These are phyloP conservation scores for Alternaria atra DNA, from an alignment of 2,329 filamentous ascomycete genomes.

Conservation along the genomic window DNA sequence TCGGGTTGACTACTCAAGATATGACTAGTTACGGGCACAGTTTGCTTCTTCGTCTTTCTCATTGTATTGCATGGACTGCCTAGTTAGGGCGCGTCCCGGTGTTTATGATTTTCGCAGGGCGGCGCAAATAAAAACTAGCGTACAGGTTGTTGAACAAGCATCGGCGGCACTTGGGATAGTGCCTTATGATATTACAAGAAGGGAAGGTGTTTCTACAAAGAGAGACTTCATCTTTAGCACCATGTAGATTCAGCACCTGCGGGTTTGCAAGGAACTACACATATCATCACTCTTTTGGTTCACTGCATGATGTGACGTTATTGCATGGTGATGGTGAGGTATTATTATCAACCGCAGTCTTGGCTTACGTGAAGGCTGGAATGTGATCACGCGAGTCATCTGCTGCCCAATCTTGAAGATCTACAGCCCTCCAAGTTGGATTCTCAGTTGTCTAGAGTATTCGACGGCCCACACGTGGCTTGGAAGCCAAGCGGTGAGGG, in stretches of 20 bases:
- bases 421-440: background rate
- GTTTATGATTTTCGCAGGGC: slow-evolving; percentile 25
- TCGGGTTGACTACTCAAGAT: slow-evolving; percentile 31
- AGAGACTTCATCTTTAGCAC: slow-evolving; percentile 17
- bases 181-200: slow-evolving; percentile 16
- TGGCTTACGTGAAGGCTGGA: background rate
- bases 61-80: slow-evolving; percentile 33
- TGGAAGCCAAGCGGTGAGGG: slow-evolving; percentile 4
- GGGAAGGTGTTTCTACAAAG: slow-evolving; percentile 14
- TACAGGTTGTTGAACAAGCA: slow-evolving; percentile 25
- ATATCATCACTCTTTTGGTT: background rate
- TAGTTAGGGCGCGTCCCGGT: slow-evolving; percentile 21
- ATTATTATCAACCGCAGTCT: background rate
- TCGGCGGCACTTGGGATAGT: slow-evolving; percentile 26
- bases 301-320: background rate
- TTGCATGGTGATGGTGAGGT: background rate
- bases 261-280: slow-evolving; percentile 9
- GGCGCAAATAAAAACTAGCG: slow-evolving; percentile 30
- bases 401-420: background rate
- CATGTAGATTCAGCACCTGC: slow-evolving; percentile 12
- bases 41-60: slow-evolving; percentile 20
- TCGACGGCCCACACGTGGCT: slow-evolving; percentile 6
- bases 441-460: background rate
- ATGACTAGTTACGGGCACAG: slow-evolving; percentile 27
- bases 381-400: slow-evolving; percentile 13